Evolutionary conservation across 2,329 filamentous ascomycete genomes (phyloP).

Genomic region (Fusarium humuli): DNA sequence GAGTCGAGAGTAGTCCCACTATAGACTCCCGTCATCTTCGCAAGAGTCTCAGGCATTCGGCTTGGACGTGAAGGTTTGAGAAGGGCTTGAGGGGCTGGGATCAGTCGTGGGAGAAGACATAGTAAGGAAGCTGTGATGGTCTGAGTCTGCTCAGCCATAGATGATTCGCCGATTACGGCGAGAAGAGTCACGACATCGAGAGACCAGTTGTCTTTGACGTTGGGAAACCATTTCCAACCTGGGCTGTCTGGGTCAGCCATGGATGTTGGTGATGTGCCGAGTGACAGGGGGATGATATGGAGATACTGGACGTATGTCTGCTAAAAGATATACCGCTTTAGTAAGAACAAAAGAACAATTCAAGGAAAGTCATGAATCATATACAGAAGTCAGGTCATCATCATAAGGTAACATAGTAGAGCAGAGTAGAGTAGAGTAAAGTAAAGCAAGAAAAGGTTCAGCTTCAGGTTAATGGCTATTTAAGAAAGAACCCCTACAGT

Average conservation of each 20-base stretch:
- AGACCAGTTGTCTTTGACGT: slow-evolving; percentile 60
- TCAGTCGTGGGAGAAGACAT: slow-evolving; percentile 68
- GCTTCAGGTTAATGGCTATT: not conserved
- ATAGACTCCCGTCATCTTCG: slow-evolving; percentile 68
- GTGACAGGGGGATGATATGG: not conserved
- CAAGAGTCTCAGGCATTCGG: slow-evolving; percentile 66
- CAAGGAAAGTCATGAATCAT: not conserved
- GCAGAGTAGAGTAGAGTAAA: not conserved
- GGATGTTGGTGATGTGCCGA: not conserved
- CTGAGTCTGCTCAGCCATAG: slow-evolving; percentile 68
- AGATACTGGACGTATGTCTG: not conserved
- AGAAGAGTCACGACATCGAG: slow-evolving; percentile 72
- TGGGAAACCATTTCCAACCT: slow-evolving; percentile 59
- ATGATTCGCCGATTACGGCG: slow-evolving; percentile 71
- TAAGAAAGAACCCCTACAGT: not conserved
- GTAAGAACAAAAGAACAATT: not conserved
- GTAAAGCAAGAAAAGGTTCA: not conserved
- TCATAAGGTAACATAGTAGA: not conserved
- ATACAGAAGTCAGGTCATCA: not conserved
- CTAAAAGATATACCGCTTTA: not conserved
- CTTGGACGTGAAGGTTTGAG: slow-evolving; percentile 66
- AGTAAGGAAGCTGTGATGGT: slow-evolving; percentile 68
- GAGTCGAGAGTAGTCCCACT: slow-evolving; percentile 66
- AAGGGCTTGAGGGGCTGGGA: slow-evolving; percentile 72
- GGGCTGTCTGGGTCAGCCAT: slow-evolving; percentile 46